Percentiles rank a stretch among this genome's conserved stretches.
Conservation (phyloP, 2,329 filamentous ascomycete genomes). For the Aureobasidium subglaciale region DNA sequence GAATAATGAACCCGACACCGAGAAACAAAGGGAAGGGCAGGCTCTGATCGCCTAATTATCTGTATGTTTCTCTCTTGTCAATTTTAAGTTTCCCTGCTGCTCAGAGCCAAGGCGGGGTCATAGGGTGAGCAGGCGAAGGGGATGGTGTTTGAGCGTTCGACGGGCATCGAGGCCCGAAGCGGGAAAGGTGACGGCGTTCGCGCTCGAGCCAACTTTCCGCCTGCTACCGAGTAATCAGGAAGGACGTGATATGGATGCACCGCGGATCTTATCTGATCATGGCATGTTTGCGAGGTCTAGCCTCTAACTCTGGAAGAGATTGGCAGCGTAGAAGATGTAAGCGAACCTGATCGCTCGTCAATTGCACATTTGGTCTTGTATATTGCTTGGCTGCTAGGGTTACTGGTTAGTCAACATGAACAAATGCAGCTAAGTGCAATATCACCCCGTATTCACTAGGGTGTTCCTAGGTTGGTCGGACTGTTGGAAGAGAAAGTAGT, state of each 20-base stretch:
- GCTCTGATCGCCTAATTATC: not conserved
- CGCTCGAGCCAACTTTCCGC: slow-evolving; percentile 3
- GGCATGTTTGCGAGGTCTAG: not conserved
- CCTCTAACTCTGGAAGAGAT: too few relatives aligned
- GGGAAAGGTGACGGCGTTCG: not conserved
- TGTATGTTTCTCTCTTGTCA: not conserved
- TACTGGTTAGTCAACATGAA: too few relatives aligned
- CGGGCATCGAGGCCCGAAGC: not conserved
- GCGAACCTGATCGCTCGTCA: not conserved
- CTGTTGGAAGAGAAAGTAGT: too few relatives aligned
- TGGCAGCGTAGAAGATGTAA: not conserved
- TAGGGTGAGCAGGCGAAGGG: not conserved
- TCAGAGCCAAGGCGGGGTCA: slow-evolving; percentile 6
- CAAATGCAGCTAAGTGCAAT: too few relatives aligned
- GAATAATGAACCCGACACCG: not conserved
- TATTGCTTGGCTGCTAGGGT: too few relatives aligned
- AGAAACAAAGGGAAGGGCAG: not conserved
- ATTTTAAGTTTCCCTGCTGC: not conserved
- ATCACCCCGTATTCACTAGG: too few relatives aligned
- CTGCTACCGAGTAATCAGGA: not conserved
- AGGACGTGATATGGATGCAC: not conserved
- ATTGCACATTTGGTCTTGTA: too few relatives aligned
- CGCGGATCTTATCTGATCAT: not conserved
- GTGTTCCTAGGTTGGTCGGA: too few relatives aligned
- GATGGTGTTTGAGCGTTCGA: not conserved